Evolutionary conservation across 1,284 basidiomycete genomes (phyloP).

Genomic region (Irpex sp.): DNA sequence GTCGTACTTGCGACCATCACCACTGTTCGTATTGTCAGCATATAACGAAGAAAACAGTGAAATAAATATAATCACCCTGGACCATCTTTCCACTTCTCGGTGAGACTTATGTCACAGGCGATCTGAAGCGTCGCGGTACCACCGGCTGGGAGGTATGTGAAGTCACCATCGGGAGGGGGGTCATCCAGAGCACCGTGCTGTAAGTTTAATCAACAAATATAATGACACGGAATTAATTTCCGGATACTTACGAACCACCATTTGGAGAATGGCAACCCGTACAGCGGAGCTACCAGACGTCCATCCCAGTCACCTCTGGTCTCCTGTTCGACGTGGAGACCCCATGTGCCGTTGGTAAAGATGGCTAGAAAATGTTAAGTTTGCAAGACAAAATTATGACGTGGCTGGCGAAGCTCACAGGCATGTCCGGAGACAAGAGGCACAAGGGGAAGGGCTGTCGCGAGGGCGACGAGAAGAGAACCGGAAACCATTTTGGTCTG

Average conservation of each 20-base stretch:
- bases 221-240: background rate
- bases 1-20: slow-evolving; percentile 26
- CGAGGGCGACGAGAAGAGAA: slow-evolving; percentile 18
- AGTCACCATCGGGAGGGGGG: slow-evolving; percentile 54
- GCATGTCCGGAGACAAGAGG: slow-evolving; percentile 23
- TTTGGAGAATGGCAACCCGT: slow-evolving; percentile 47
- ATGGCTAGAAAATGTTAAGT: slow-evolving; percentile 21
- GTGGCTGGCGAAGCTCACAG: background rate
- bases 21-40: slow-evolving; percentile 1
- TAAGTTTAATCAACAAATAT: background rate
- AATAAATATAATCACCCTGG: slow-evolving; percentile 41
- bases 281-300: slow-evolving; percentile 52
- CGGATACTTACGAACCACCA: slow-evolving; percentile 56
- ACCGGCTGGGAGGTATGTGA: slow-evolving; percentile 58
- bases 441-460: slow-evolving; percentile 21
- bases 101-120: slow-evolving; percentile 56
- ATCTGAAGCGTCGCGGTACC: slow-evolving; percentile 49
- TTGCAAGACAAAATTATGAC: background rate
- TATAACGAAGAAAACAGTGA: background rate
- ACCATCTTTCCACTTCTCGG: slow-evolving; percentile 41
- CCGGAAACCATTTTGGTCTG: slow-evolving; percentile 17
- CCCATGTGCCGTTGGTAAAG: slow-evolving; percentile 36
- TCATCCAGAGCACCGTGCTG: slow-evolving; percentile 51
- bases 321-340: slow-evolving; percentile 54
- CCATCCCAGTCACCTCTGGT: slow-evolving; percentile 50